Percentiles rank a stretch among this genome's conserved stretches.
Conservation (phyloP, 2,329 filamentous ascomycete species). For the Dothistroma pini region DNA sequence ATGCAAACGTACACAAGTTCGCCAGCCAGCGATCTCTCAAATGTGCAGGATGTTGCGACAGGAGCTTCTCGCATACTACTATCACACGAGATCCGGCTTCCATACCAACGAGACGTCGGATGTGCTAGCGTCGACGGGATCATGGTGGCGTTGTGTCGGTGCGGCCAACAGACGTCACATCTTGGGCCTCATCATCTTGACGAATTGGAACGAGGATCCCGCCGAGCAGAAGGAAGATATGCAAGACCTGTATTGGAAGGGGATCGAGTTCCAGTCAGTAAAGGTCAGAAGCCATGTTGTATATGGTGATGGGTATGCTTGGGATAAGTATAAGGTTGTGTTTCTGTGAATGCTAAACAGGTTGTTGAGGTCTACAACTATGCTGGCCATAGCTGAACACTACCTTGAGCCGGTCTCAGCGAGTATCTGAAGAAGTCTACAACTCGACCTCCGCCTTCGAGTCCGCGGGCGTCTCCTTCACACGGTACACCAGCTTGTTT, state of each 20-base stretch:
- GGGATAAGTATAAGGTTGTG: slow-evolving; percentile 1
- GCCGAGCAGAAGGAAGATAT: not conserved
- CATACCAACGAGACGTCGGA: not conserved
- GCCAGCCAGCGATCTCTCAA: not conserved
- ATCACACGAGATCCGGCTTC: not conserved
- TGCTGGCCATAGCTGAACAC: not conserved
- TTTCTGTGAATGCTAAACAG: not conserved
- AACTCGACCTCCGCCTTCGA: slow-evolving; percentile 22
- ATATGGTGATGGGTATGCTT: not conserved
- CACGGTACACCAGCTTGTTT: slow-evolving; percentile 46
- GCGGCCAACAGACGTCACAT: not conserved
- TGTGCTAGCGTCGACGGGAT: too few species aligned
- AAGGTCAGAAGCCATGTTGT: not conserved
- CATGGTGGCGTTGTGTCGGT: not conserved
- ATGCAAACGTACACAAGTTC: not conserved
- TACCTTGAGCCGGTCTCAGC: not conserved
- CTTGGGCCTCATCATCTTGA: not conserved
- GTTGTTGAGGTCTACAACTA: not conserved
- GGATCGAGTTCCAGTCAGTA: not conserved
- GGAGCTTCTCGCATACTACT: slow-evolving; percentile 1
- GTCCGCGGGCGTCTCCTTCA: slow-evolving; percentile 24
- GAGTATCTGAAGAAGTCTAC: slow-evolving; percentile 6
- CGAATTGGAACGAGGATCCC: not conserved
- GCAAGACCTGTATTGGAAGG: not conserved
- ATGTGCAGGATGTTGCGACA: not conserved